Percentiles rank a stretch among this genome's conserved stretches.
phyloP scores from a whole-genome alignment of 345 rosid genomes.

The Brassica incana region DNA sequence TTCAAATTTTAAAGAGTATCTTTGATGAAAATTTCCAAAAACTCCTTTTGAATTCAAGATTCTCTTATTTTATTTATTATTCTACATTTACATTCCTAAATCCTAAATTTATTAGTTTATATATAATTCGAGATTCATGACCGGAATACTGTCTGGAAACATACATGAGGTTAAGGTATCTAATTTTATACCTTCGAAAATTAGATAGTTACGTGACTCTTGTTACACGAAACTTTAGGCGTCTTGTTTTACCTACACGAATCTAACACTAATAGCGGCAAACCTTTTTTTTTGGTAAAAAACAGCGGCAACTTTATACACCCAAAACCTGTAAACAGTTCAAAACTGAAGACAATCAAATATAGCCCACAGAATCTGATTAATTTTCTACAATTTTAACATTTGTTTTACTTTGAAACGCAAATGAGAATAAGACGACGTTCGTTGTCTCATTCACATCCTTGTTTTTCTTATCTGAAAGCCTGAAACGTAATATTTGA shows the following conservation, averaged over 20 bases:
- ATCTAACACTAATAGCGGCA: neutral
- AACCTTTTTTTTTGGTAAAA: neutral
- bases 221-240: constrained; percentile 3
- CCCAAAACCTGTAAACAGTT: neutral
- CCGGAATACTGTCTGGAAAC: constrained; percentile 17
- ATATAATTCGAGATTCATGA: constrained; percentile 23
- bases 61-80: neutral
- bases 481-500: neutral
- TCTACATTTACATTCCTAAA: constrained; percentile 2
- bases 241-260: constrained; percentile 7
- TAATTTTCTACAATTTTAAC: neutral
- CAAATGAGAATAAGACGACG: neutral
- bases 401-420: neutral
- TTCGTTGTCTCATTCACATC: neutral
- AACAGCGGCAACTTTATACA: neutral
- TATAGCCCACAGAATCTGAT: constrained; percentile 4
- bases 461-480: neutral
- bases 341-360: constrained; percentile 9
- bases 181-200: constrained; percentile 13
- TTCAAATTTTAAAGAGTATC: constrained; percentile 24
- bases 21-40: constrained; percentile 33
- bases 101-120: constrained; percentile 2
- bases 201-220: constrained; percentile 29
- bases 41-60: constrained; percentile 17
- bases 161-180: constrained; percentile 10